Evolutionary conservation across 1,139 yeast species (phyloP), one percentile per base, ranked within the genome.

Genomic region (Waltiozyma solani): DNA sequence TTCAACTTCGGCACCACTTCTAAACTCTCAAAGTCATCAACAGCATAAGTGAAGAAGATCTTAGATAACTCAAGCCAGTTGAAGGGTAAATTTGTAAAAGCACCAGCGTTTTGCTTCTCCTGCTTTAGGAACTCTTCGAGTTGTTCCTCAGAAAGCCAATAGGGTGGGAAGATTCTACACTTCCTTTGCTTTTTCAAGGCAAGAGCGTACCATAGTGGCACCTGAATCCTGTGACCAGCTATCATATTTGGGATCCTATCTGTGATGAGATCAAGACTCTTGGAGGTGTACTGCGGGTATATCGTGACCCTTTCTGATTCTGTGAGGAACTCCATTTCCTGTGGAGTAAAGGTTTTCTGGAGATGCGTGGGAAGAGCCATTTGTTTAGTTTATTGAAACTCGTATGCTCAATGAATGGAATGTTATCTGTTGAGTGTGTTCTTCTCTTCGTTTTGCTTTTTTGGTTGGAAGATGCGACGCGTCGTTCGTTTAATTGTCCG

Each of bases 171-270:
- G 4, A 91, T 78, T 45, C 79, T 80, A 58, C 97, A 86, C 49
- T 89, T 80, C 37, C 78, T 80, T 57, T 91, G 97, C 35, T 81
- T 76, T 53, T 86, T 86, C 40, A 91, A 64, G 15, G 89, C 66
- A 13, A 87, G 58, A 0, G 96, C 97, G 20, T 85, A 66, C 98
- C 98, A 91, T 4, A 91, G 50, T 0, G 96, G 95, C 0, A 91
- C 78, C 36, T 72, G 66, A 25, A 72, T 75, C 41, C 91, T 68
- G 46, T 82, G 72, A 72, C 84, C 71, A 2, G 95, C 87, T 39
- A 76, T 39, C 35, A 59, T 50, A 34, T 36, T 45, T 20, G 55
- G 58, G 10, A 52, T 38, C 21, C 44, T 38, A 9, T 46, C 50
- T 7, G 91, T 86, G 39, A 82, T 75, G 37, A 84, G 64, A 36